Conservation (phyloP, 2,329 filamentous ascomycete species). For the Drechslerella coelobrocha region DNA sequence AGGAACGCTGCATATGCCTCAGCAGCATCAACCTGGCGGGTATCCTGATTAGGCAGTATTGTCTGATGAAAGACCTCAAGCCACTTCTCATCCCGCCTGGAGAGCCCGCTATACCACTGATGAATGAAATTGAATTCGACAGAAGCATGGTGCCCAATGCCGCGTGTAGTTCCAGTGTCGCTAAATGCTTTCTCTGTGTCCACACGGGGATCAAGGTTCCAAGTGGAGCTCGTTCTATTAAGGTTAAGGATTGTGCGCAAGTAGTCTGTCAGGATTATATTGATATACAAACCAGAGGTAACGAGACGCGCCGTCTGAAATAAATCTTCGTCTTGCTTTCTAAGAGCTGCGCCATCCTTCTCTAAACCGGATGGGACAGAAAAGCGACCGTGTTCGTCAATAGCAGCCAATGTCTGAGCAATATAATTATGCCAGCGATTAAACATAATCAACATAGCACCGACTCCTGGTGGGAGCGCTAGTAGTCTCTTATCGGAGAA, state of each 20-base stretch:
- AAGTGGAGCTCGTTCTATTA: conserved; percentile 75
- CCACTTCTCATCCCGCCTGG: conserved; percentile 78
- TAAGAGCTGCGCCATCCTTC: conserved; percentile 66
- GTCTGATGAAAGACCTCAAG: conserved; percentile 72
- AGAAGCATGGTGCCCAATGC: conserved; percentile 81
- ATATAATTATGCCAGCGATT: conserved; percentile 87
- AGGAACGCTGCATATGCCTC: conserved; percentile 70
- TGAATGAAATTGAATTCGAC: conserved; percentile 90
- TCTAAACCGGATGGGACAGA: conserved; percentile 66
- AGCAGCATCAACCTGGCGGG: conserved; percentile 61
- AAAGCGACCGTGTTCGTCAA: conserved; percentile 85
- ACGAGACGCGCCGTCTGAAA: conserved; percentile 81
- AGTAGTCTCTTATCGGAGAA: conserved; percentile 75
- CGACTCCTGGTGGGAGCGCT: conserved; percentile 74
- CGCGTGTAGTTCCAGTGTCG: conserved; percentile 58
- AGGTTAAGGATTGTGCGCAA: conserved; percentile 78
- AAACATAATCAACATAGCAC: conserved; percentile 77
- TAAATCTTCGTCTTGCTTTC: conserved; percentile 76
- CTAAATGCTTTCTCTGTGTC: conserved; percentile 52
- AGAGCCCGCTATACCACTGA: conserved; percentile 83
- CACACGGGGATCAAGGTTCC: conserved; percentile 68
- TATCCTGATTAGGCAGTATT: conserved; percentile 62
- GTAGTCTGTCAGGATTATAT: conserved; percentile 79
- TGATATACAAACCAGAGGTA: conserved; percentile 77
- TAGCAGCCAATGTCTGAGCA: conserved; percentile 77